A percentile compares a stretch with the other conserved stretches of the same genome.
phyloP scores from a whole-genome alignment of 768 basidiomycete species.

The Clavulina sp. region DNA sequence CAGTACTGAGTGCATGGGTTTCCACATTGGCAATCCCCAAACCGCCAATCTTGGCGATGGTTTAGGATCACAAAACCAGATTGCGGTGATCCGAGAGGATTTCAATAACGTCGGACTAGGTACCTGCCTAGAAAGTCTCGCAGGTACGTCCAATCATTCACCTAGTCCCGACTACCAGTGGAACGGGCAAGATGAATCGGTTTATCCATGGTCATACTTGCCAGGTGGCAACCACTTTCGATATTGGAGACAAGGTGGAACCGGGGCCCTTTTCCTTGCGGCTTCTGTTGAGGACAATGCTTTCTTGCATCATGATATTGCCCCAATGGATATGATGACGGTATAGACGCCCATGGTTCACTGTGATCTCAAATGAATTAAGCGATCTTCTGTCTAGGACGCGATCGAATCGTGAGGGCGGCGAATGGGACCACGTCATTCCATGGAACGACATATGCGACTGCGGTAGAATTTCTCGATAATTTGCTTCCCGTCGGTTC shows the following conservation, averaged over 20 bases:
- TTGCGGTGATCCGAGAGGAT: conserved; percentile 68
- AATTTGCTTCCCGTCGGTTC: too few species aligned
- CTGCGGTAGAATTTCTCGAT: neutral
- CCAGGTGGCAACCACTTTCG: conserved; percentile 71
- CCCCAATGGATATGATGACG: neutral
- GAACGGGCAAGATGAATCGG: neutral
- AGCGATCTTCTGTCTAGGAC: conserved; percentile 34
- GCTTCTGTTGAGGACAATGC: neutral
- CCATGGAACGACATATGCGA: neutral
- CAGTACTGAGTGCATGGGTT: conserved; percentile 67
- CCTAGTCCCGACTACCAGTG: neutral
- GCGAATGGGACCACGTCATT: neutral
- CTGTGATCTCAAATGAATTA: conserved; percentile 51
- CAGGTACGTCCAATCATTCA: conserved; percentile 14
- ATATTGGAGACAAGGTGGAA: conserved; percentile 71
- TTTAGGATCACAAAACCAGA: conserved; percentile 46
- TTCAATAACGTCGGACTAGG: conserved; percentile 70
- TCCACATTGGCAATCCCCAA: conserved; percentile 52
- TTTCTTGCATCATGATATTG: neutral
- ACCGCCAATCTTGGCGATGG: conserved; percentile 72
- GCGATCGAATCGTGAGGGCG: conserved; percentile 56
- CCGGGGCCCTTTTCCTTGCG: conserved; percentile 50
- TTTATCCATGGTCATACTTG: neutral
- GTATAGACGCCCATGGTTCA: neutral
- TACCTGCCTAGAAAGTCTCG: conserved; percentile 66